Base-by-base conservation (phyloP, 495 filamentous ascomycete species). In the Clohesyomyces aquaticus region DNA sequence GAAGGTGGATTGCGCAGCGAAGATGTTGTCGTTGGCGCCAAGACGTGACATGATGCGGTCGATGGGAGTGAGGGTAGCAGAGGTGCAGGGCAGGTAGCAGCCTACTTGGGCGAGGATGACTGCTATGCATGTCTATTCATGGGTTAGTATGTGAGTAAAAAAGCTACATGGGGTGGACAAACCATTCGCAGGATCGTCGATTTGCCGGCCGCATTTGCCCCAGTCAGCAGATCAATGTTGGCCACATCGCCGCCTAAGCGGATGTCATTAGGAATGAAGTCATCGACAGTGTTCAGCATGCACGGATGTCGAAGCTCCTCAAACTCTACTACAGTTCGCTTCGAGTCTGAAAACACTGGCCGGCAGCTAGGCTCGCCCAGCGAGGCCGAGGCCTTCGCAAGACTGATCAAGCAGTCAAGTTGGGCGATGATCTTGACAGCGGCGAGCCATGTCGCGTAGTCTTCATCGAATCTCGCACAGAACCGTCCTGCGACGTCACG, bases 21-120 rank as follows among this genome's bases (percentile, higher is more conserved):
- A 97, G 74, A 99, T 98, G 76, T 97, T 96, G 82, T 99, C 94
- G 72, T 98, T 96, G 49, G 95, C 95, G 14, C 95, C 95, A 0
- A 99, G 88, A 22, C 95, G 91, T 4, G 92, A 96, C 95, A 99
- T 99, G 80, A 99, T 98, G 45, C 94, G 90, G 74, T 99, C 95
- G 27, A 93, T 82, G 0, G 94, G 92, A 0, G 95, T 98, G 28
- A 99, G 78, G n/a, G 81, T 84, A 10, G 94, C 94, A 6, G 90
- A 90, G 26, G 80, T 77, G 66, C 88, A 91, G 21, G 94, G 94
- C 3, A 99, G 85, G 68, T 96, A 90, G 77, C 93, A 96, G 61
- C 94, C 94, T 22, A 99, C 88, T 71, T 99, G 94, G n/a, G 94
- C 94, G 87, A 99, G 91, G 71, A 99, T 97, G 51, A 96, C 93